These are phyloP conservation scores for Zizania palustris DNA, from an alignment of 202 grass and related monocot species.

Conservation along the genomic window DNA sequence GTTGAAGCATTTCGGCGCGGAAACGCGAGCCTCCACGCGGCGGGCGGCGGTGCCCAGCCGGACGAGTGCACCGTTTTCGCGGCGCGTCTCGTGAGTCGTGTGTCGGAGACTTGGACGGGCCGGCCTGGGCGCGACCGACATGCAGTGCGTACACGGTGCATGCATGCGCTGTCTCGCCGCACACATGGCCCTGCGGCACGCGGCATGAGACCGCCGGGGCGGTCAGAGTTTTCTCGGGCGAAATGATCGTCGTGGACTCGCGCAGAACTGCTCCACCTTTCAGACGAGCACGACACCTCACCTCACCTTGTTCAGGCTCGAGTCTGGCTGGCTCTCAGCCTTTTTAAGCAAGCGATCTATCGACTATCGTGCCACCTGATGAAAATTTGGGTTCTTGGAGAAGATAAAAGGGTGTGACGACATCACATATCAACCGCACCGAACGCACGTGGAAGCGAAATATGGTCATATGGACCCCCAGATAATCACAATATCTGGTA, in stretches of 20 bases:
- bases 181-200: neutral
- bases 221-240: neutral
- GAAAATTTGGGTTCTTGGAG: neutral
- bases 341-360: conserved; percentile 7
- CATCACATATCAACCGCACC: neutral
- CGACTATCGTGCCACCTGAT: neutral
- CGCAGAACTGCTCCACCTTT: neutral
- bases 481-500: neutral
- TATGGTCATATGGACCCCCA: neutral
- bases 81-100: neutral
- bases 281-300: conserved; percentile 16
- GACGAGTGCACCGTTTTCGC: neutral
- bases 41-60: neutral
- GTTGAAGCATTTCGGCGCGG: conserved; percentile 37
- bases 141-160: neutral
- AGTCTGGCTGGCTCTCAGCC: neutral
- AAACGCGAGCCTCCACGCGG: neutral
- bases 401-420: neutral
- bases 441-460: neutral
- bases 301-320: neutral
- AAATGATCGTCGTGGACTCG: neutral
- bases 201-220: neutral
- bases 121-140: conserved; percentile 14
- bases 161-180: neutral
- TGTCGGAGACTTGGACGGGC: neutral